Evolutionary conservation across 345 rosid species (phyloP).

Genomic region (Citropsis articulata): DNA sequence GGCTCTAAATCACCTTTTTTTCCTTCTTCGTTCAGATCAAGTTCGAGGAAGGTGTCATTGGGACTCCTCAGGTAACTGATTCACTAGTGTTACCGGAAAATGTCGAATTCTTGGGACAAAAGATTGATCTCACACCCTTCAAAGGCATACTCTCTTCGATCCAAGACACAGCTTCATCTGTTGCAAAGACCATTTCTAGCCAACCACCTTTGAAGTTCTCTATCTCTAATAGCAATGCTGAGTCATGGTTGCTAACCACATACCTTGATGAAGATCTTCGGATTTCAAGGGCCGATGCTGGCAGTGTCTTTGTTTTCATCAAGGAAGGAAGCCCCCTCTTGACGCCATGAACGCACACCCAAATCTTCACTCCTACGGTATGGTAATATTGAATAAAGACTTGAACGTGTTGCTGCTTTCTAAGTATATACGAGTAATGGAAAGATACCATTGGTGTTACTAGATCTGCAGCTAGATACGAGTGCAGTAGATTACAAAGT

Average conservation of each 20-base stretch:
- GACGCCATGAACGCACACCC: constrained; percentile 26
- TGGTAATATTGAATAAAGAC: background rate
- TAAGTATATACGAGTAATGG: background rate
- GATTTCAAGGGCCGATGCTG: constrained; percentile 84
- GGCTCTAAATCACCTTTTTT: background rate
- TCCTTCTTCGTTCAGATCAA: constrained; percentile 49
- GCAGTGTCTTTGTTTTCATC: constrained; percentile 80
- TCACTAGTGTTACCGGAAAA: constrained; percentile 77
- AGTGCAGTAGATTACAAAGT: background rate
- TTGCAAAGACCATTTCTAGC: constrained; percentile 82
- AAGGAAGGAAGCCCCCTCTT: constrained; percentile 82
- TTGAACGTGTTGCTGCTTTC: background rate
- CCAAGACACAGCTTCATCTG: constrained; percentile 82
- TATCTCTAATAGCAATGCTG: constrained; percentile 53
- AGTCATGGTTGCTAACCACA: constrained; percentile 89
- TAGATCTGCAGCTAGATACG: background rate
- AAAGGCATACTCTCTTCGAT: constrained; percentile 70
- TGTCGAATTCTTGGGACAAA: constrained; percentile 83
- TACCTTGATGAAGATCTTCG: constrained; percentile 84
- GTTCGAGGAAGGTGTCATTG: constrained; percentile 87
- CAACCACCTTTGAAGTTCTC: constrained; percentile 84
- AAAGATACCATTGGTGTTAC: background rate
- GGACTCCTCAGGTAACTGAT: constrained; percentile 89
- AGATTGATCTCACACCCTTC: constrained; percentile 64
- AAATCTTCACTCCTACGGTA: background rate